Evolutionary conservation across 352 stramenopile species (phyloP), one percentile per base, ranked within the genome.

Genomic region (Pythium biforme): DNA sequence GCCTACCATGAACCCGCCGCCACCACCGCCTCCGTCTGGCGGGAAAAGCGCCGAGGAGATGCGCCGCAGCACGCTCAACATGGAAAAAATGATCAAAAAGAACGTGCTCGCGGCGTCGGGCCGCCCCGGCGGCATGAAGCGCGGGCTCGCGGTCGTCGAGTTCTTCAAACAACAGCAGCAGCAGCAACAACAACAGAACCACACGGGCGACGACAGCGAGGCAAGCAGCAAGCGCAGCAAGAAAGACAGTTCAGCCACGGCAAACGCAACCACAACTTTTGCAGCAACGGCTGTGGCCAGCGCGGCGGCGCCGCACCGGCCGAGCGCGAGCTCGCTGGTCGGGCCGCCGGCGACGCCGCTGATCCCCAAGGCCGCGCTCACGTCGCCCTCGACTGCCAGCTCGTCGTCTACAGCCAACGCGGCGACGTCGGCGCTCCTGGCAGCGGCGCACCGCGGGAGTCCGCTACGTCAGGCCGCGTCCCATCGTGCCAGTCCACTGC

Each of bases 11-110:
- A 66, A 69, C 27, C 43, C 61, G n/a, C 46, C 61, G 0, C 27
- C 27, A 14, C 55, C 41, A 4, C 31, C 50, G 11, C 27, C 47
- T 15, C 15, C 43, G 41, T n/a, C 19, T 10, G 34, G 40, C 50
- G 50, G 31, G 31, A 61, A 56, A 48, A 66, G 65, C 54, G 84
- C 69, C 2, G 75, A 89, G 20, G 72, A 92, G 19, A 15, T 75
- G 60, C 80, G 83, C 0, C 83, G 81, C 48, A 91, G 76, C 67
- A 71, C 72, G 17, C 50, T 90, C 34, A 93, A 89, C 61, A 91
- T 91, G 81, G 83, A 93, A 69, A 90, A 90, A 51, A 93, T 93
- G 83, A 88, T 93, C 66, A 81, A 90, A 68, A 91, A 90, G 59
- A 93, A 93, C 64, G 81, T 91, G 29, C 53, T 82, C 22, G 73